Percentiles rank a stretch among this genome's conserved stretches.
These are phyloP conservation scores for Corymbia maculata DNA, from an alignment of 345 rosid species.

Conservation along the genomic window DNA sequence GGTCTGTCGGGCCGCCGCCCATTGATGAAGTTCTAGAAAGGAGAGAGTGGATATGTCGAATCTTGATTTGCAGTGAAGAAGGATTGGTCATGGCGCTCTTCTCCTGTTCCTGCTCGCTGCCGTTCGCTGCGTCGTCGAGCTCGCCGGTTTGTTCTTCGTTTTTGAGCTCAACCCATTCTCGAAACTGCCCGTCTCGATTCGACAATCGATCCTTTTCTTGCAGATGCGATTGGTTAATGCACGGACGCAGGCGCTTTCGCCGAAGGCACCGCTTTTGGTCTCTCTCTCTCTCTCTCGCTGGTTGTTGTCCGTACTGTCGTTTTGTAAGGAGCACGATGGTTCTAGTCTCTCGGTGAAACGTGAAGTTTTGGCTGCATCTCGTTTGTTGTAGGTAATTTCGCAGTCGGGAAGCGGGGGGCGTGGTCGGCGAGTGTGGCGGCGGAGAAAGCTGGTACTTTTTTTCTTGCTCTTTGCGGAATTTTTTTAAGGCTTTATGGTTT, in stretches of 20 bases:
- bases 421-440: conserved; percentile 63
- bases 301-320: neutral
- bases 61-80: neutral
- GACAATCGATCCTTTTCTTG: neutral
- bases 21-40: neutral
- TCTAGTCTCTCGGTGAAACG: neutral
- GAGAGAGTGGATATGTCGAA: neutral
- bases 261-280: neutral
- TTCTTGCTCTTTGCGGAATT: neutral
- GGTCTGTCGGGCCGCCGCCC: neutral
- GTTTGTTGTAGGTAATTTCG: conserved; percentile 24
- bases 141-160: neutral
- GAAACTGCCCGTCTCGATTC: neutral
- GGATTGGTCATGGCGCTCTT: neutral
- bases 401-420: conserved; percentile 25
- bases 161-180: neutral
- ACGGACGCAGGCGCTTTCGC: neutral
- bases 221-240: neutral
- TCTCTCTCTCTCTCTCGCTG: neutral
- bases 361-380: neutral
- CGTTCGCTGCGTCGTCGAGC: neutral
- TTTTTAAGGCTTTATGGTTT: neutral
- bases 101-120: neutral
- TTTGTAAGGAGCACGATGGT: accelerated
- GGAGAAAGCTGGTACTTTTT: conserved; percentile 53